Base-by-base conservation (phyloP, 2,329 filamentous ascomycete species). In the Claviceps maximensis region DNA sequence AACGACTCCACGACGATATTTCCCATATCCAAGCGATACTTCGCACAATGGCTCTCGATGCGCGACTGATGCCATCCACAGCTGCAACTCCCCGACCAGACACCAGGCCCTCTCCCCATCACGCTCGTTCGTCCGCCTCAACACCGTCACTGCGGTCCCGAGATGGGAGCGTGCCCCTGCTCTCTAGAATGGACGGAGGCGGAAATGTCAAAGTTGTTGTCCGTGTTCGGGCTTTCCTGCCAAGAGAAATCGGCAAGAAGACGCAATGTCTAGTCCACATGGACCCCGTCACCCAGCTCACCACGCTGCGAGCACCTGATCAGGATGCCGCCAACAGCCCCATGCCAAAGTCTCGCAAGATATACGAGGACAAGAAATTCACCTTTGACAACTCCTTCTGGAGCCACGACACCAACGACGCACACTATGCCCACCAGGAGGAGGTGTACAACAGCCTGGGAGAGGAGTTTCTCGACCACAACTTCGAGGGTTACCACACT, bases 331-430 rank as follows among this genome's bases (percentile, higher is more conserved):
- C 65, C 50, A 71, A 73, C 21, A 36, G 15, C 71, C 74, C 17
- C 72, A 72, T 42, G 83, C 80, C 57, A 65, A 84, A 83, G 67
- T 79, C 80, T 41, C 82, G 88, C 57, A 91, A 86, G 67, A 74
- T 86, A 8, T 74, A 86, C 53, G 89, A 96, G 64, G 88, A 95
- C 65, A 96, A 94, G 71, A 79, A 77, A 0, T 98, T 98, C 64
- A 90, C 87, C 2, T 98, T 98, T 66, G 93, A 98, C 74, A 95
- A 89, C 66, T 97, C 90, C 0, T 98, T 97, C 71, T 98, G 93
- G 90, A 97, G 91, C 55, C 89, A 96, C 69, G 74, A 91, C 66
- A 77, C 78, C 53, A 68, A 74, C 27, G 89, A 95, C 64, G 74
- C 81, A 33, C 88, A 96, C 70, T 98, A 96, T 66, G 90, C 93